Base-by-base conservation (phyloP, 345 rosid genomes). In the Salix udensis region DNA sequence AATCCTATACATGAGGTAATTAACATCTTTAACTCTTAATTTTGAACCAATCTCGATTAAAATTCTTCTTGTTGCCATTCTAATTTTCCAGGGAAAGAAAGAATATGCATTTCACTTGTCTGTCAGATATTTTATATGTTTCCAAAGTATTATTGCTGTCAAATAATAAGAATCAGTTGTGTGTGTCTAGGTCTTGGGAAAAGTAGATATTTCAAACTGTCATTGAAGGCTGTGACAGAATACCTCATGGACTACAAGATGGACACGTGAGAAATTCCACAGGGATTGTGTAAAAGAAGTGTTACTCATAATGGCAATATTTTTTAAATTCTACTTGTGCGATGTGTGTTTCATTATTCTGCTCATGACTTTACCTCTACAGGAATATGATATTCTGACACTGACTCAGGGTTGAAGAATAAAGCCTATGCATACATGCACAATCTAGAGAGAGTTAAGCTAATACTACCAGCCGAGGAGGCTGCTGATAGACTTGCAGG, bases 1-100 rank as follows among this genome's bases (percentile, higher is more conserved):
- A 58, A 67, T 68, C 76, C 15, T 75, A 34, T 44, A 19, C 10
- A 52, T 40, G 67, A 82, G 85, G 87, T 84, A 84, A 78, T 52
- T 36, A 42, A 18, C 62, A 23, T 65, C 21, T 70, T 52, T 7
- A 1, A 23, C 61, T 66, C 14, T 60, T 80, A 55, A 13, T 42
- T 44, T 10, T 30, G 60, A 74, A 23, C 39, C 15, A 67, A 61
- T n/a, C 48, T 62, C 44, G 50, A 36, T 58, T 55, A 2, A 15
- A 65, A 75, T 7, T 48, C 0, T 48, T 73, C 19, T n/a, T 36
- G 23, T n/a, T 36, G 23, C 60, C 60, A 7, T 52, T 52, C 60
- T 19, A 18, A 52, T 6, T 52, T 52, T 1, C 11, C 23, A 7
- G 24, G 23, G 11, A 52, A 52, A 19, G 60, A 52, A 52, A 52